These are phyloP conservation scores for Quercus dentata DNA, from an alignment of 306 rosid genomes.

Conservation along the genomic window DNA sequence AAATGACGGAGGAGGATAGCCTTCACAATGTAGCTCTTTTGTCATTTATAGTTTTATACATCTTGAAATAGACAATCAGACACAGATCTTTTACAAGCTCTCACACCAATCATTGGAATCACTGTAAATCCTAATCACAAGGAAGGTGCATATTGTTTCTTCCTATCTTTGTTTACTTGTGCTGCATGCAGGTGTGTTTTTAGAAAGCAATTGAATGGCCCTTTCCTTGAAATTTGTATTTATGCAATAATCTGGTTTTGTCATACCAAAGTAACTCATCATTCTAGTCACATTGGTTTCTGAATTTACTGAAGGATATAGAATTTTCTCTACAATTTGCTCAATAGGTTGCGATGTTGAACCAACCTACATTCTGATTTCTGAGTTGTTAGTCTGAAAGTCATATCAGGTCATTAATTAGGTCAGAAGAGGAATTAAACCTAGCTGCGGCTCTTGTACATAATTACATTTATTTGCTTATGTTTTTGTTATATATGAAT, in stretches of 20 bases:
- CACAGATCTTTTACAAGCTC: neutral
- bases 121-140: neutral
- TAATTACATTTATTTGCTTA: constrained; percentile 13
- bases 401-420: neutral
- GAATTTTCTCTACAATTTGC: neutral
- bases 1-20: neutral
- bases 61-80: neutral
- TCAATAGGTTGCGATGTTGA: neutral
- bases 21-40: neutral
- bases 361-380: neutral
- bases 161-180: neutral
- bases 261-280: neutral
- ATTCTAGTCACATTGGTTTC: neutral
- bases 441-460: neutral
- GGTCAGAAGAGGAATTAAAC: neutral
- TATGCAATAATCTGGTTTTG: neutral
- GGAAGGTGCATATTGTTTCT: neutral
- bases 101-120: neutral
- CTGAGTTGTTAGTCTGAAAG: neutral
- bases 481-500: constrained; percentile 19
- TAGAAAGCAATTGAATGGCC: neutral
- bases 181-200: neutral
- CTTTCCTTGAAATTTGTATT: neutral
- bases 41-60: neutral
- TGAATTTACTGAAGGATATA: neutral